A percentile compares a stretch with the other conserved stretches of the same genome.
phyloP scores from a whole-genome alignment of 257 asterid genomes.

The Eucommia ulmoides region DNA sequence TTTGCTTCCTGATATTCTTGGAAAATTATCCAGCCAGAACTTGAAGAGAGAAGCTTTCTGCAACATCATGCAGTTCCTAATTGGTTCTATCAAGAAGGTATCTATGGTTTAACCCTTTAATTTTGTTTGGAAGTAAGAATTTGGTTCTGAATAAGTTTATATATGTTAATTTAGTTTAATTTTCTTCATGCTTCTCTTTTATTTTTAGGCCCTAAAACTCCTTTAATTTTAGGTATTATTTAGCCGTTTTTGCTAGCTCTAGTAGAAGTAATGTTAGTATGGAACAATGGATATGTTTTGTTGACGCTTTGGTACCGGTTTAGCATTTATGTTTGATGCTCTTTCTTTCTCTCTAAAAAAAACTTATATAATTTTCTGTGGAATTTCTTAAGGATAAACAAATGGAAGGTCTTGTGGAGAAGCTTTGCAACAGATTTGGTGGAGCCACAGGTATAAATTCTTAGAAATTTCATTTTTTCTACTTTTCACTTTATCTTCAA shows the following conservation, averaged over 20 bases:
- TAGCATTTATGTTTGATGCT: too few species aligned
- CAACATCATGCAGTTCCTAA: slow-evolving; percentile 90
- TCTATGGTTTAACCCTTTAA: slow-evolving; percentile 6
- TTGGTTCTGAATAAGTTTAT: too few species aligned
- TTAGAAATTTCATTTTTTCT: too few species aligned
- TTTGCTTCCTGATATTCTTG: slow-evolving; percentile 93
- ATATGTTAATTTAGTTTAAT: too few species aligned
- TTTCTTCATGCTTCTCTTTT: too few species aligned
- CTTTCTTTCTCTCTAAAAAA: slow-evolving; percentile 6
- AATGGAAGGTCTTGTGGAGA: slow-evolving; percentile 98
- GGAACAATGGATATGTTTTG: too few species aligned
- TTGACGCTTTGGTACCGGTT: too few species aligned
- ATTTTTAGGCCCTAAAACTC: too few species aligned
- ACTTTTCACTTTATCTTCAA: too few species aligned
- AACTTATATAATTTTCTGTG: slow-evolving; percentile 8
- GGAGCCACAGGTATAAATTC: slow-evolving; percentile 95
- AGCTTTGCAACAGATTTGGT: slow-evolving; percentile 78
- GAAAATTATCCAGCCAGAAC: slow-evolving; percentile 70
- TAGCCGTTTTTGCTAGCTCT: too few species aligned
- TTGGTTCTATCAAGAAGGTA: slow-evolving; percentile 92
- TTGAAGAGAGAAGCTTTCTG: slow-evolving; percentile 70
- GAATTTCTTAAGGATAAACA: slow-evolving; percentile 67
- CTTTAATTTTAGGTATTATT: too few species aligned
- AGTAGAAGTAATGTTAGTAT: too few species aligned
- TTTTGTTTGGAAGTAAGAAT: slow-evolving; percentile 1